Conservation (phyloP, 805 yeast genomes). For the Wickerhamiella lipophila region DNA sequence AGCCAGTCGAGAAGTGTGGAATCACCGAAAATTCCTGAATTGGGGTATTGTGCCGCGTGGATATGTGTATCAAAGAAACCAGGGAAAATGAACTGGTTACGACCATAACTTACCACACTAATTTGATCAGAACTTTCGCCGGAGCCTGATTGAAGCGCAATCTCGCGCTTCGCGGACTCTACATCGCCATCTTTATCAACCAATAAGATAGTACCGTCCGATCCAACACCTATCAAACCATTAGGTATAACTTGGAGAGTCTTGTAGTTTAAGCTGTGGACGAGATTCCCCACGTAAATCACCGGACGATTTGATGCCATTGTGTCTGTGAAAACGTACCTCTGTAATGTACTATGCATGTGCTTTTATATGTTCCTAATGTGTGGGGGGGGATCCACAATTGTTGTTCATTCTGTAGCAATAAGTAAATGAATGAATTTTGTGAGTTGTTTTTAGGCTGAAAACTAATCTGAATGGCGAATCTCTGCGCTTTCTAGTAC, state of each 20-base stretch:
- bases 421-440: too few relatives aligned
- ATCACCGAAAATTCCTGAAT: slow-evolving; percentile 71
- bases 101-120: slow-evolving; percentile 10
- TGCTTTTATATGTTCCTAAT: neutral
- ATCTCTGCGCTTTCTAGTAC: too few relatives aligned
- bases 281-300: slow-evolving; percentile 9
- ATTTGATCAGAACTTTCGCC: slow-evolving; percentile 22
- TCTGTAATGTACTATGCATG: neutral
- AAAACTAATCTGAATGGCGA: too few relatives aligned
- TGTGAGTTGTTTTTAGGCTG: too few relatives aligned
- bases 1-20: slow-evolving; percentile 85
- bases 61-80: slow-evolving; percentile 76
- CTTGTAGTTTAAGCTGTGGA: slow-evolving; percentile 13
- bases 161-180: slow-evolving; percentile 11
- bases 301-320: neutral
- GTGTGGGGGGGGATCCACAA: too few relatives aligned
- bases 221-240: slow-evolving; percentile 53
- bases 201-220: slow-evolving; percentile 41
- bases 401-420: too few relatives aligned
- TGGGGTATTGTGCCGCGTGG: slow-evolving; percentile 78
- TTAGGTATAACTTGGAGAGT: slow-evolving; percentile 40
- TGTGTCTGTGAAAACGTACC: neutral
- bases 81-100: slow-evolving; percentile 51
- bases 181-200: slow-evolving; percentile 18
- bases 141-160: slow-evolving; percentile 15